Base-by-base conservation (phyloP, 345 rosid genomes). In the Boechera stricta region DNA sequence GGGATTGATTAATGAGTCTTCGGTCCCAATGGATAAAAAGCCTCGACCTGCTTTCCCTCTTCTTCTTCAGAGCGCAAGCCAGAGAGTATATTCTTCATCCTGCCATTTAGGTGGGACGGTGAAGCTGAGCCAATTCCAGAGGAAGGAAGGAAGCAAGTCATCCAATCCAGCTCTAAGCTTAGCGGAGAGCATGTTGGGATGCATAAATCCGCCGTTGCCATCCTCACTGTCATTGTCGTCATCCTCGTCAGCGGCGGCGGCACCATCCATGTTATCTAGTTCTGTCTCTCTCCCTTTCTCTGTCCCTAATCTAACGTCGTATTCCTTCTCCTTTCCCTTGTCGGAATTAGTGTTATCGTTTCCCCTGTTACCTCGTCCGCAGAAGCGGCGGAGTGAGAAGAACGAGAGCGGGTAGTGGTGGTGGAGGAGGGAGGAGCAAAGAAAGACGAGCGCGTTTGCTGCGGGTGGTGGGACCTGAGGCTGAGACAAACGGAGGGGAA, bases 41-140 rank as follows among this genome's bases (percentile, higher is more conserved):
- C 97, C 86, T 96, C 99, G 74, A 96, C 97, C 79, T 96, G 99
- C 84, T 81, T 96, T 26, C 99, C 99, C 83, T 93, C 99, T 84
- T 93, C 99, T 0, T 97, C 99, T 32, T 93, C 93, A 0, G 98
- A 87, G 11, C 99, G 91, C 87, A 96, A 75, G 26, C 99, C 98
- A 6, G 98, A 78, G 11, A 96, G 79, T 21, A 96, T 90, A 88
- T 96, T 96, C 92, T 96, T 96, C 81, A 96, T 77, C 76, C 92
- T 85, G 39, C 99, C 87, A 0, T 81, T 90, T 69, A 88, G 91
- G 42, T 96, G 99, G 1, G 99, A 93, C 0, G 95, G 86, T 0
- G 98, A 96, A 2, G 89, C 97, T 0, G 97, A 93, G 36, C 93
- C 94, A 67, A 90, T 85, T 1, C 84, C 97, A 0, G 94, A 79